phyloP scores from a whole-genome alignment of 2,329 filamentous ascomycete species.

The Pseudogymnoascus sp. region DNA sequence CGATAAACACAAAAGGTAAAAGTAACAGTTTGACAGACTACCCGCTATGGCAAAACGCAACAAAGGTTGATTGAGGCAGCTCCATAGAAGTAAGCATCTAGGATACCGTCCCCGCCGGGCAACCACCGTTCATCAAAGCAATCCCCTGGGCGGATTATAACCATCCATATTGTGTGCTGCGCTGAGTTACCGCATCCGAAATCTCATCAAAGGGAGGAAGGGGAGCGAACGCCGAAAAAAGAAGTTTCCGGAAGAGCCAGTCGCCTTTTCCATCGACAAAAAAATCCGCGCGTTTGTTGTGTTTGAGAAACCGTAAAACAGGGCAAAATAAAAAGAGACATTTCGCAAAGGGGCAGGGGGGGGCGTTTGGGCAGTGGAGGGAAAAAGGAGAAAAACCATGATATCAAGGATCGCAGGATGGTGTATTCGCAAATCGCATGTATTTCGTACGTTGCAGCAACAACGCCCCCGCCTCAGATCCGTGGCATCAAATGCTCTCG shows the following conservation, averaged over 20 bases:
- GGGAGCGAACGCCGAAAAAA: too few relatives aligned
- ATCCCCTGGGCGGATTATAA: conserved; percentile 13
- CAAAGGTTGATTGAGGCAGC: not conserved
- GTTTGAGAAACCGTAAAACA: conserved; percentile 15
- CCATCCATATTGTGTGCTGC: conserved; percentile 20
- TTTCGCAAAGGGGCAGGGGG: conserved; percentile 14
- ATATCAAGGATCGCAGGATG: conserved; percentile 30
- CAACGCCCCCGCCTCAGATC: conserved; percentile 25
- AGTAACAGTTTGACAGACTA: conserved; percentile 16
- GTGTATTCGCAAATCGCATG: conserved; percentile 28
- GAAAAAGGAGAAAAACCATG: conserved; percentile 30
- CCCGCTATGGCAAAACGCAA: conserved; percentile 25
- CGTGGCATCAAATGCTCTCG: conserved; percentile 16
- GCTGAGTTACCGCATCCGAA: conserved; percentile 24
- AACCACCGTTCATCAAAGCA: conserved; percentile 9
- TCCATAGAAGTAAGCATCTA: not conserved
- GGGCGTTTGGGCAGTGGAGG: conserved; percentile 11
- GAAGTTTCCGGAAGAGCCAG: too few relatives aligned
- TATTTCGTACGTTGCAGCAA: conserved; percentile 30
- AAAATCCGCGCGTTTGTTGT: conserved; percentile 18
- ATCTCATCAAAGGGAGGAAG: conserved; percentile 21
- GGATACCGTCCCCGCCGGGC: not conserved
- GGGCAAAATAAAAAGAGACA: conserved; percentile 19
- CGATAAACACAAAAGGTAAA: conserved; percentile 13
- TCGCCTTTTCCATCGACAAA: conserved; percentile 22